phyloP scores from a whole-genome alignment of 2,329 filamentous ascomycete species.

The Verticillium longisporum region DNA sequence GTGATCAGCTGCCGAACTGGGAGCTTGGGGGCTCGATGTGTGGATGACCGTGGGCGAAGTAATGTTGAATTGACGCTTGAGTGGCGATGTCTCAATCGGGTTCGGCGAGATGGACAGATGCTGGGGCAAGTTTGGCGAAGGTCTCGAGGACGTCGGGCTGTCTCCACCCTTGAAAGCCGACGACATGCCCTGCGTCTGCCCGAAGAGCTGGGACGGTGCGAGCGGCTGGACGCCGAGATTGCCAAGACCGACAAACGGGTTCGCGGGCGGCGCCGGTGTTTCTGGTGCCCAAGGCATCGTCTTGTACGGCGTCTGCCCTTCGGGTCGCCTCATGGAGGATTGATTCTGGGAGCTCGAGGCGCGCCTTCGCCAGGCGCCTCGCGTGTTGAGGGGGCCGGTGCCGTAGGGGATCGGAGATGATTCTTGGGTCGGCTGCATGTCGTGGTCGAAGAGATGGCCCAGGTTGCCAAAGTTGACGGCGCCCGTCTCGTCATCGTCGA shows the following conservation, averaged over 20 bases:
- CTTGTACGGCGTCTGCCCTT: constrained; percentile 21
- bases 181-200: constrained; percentile 43
- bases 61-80: constrained; percentile 41
- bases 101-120: constrained; percentile 40
- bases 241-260: constrained; percentile 36
- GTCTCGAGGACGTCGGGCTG: constrained; percentile 52
- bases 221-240: constrained; percentile 25
- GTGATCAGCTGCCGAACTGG: neutral
- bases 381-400: constrained; percentile 28
- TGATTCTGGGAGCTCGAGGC: constrained; percentile 25
- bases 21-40: constrained; percentile 32
- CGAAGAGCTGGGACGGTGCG: constrained; percentile 45
- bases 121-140: constrained; percentile 36
- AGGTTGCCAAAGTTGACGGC: constrained; percentile 38
- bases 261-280: constrained; percentile 41
- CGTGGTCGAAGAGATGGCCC: constrained; percentile 25
- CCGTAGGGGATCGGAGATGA: constrained; percentile 17
- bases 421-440: constrained; percentile 35
- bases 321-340: constrained; percentile 13
- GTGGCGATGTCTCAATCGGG: constrained; percentile 37
- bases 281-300: constrained; percentile 26
- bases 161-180: constrained; percentile 37
- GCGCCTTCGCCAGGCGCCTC: constrained; percentile 29
- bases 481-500: constrained; percentile 42
- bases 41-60: constrained; percentile 34